Evolutionary conservation across 225 moss, liverwort and hornwort genomes (phyloP), one percentile per base, ranked within the genome.

Genomic region (Marchantia polymorpha): DNA sequence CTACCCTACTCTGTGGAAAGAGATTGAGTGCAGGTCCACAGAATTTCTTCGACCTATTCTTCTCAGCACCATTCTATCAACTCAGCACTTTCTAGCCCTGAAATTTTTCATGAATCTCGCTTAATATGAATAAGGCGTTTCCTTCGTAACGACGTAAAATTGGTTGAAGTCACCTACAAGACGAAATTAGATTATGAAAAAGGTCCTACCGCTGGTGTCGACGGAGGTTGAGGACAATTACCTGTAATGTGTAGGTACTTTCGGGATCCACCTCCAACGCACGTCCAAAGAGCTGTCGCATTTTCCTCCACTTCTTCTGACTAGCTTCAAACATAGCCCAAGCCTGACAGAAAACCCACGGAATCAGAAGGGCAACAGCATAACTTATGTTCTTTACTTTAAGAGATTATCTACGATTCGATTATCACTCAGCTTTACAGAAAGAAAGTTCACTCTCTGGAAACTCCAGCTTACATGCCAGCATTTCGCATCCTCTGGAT

Each of bases 281-380:
- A 74, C 85, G 89, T 78, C 86, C 83, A 46, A 96, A 96, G 30
- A 94, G 84, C 52, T 90, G 81, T 74, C 94, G 91, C 92, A 93
- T 93, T 85, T 92, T 94, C 26, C 72, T 71, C 54, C 77, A 82
- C 78, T 90, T 96, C 68, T 90, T 84, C 81, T 90, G 92, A 46
- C 75, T 84, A 22, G 89, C 94, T 77, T 96, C 96, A 81, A 94
- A 96, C 79, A 91, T 89, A 73, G 94, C 96, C 96, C 96, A 96
- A 80, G 96, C 92, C 96, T 96, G 82, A 56, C 8, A 73, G 27
- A 73, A 49, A 15, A 26, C 53, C 27, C 17, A 54, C 26, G 54
- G 9, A 6, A 73, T 27, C 54, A 53, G 25, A 64, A 54, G 27
- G 39, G 15, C 8, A 52, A 23, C 26, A 14, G 22, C 52, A 13